These are phyloP conservation scores for Diutina sp. DNA, from an alignment of 1,139 yeast genomes.

Conservation along the genomic window DNA sequence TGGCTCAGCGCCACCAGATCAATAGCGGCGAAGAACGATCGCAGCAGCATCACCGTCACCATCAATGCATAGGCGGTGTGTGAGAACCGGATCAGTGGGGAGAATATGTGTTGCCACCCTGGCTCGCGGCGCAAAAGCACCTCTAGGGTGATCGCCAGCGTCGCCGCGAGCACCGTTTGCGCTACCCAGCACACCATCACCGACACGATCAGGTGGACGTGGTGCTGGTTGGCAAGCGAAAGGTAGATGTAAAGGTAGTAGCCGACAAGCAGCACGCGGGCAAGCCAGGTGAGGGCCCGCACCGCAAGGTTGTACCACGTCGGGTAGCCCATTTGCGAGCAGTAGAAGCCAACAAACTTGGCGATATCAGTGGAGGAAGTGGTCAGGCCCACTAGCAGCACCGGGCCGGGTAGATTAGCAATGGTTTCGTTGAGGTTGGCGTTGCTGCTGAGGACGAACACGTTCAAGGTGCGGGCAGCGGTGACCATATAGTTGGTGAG, in stretches of 20 bases:
- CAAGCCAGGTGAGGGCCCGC: neutral
- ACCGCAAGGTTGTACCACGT: neutral
- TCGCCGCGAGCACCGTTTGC: slow-evolving; percentile 36
- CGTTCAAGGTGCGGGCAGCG: slow-evolving; percentile 28
- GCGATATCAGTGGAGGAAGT: neutral
- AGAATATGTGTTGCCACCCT: slow-evolving; percentile 18
- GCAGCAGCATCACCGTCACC: slow-evolving; percentile 9
- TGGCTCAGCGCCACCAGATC: neutral
- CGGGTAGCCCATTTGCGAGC: neutral
- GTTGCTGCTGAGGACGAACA: slow-evolving; percentile 14
- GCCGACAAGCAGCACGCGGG: neutral
- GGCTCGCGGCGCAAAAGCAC: slow-evolving; percentile 9
- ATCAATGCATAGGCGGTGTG: slow-evolving; percentile 14
- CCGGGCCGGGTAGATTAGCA: neutral
- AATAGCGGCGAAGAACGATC: neutral
- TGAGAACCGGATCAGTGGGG: slow-evolving; percentile 19
- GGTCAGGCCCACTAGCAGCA: slow-evolving; percentile 5
- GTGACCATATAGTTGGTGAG: slow-evolving; percentile 38
- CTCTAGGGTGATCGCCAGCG: slow-evolving; percentile 33
- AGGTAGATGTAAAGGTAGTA: slow-evolving; percentile 18
- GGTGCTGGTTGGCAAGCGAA: slow-evolving; percentile 39
- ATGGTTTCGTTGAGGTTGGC: neutral
- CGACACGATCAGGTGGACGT: slow-evolving; percentile 49
- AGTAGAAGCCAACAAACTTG: neutral
- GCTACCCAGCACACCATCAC: slow-evolving; percentile 47